Percentiles rank a stretch among this genome's conserved stretches.
Evolutionary conservation across 345 rosid species (phyloP).

Genomic region (Pelargonium nanum): DNA sequence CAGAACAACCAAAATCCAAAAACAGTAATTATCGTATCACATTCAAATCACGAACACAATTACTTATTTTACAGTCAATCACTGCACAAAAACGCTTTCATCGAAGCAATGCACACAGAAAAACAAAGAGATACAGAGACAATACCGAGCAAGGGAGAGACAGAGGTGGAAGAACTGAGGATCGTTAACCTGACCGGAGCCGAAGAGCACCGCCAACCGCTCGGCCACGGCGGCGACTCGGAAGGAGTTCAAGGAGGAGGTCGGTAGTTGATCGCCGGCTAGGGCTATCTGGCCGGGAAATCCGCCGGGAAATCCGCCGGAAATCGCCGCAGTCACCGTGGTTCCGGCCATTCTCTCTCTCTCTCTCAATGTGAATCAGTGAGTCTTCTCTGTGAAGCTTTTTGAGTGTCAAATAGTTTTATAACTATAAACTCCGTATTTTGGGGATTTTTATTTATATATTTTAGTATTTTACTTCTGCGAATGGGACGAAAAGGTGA

Average conservation of each 20-base stretch:
- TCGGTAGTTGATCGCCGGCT: slow-evolving; percentile 4
- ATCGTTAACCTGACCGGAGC: slow-evolving; percentile 16
- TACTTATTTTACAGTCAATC: not conserved
- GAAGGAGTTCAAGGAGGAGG: slow-evolving; percentile 20
- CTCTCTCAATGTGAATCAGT: not conserved
- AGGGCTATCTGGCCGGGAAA: slow-evolving; percentile 6
- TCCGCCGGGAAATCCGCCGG: not conserved
- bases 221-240: slow-evolving; percentile 36
- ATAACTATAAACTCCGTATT: too few relatives aligned
- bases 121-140: not conserved
- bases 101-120: not conserved
- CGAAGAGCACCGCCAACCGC: slow-evolving; percentile 19
- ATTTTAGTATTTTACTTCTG: too few relatives aligned
- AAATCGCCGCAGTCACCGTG: slow-evolving; percentile 4
- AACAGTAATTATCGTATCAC: not conserved
- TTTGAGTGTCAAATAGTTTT: too few relatives aligned
- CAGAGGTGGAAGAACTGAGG: slow-evolving; percentile 42
- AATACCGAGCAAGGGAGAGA: slow-evolving; percentile 61
- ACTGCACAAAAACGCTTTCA: not conserved
- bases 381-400: too few relatives aligned
- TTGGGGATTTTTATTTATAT: too few relatives aligned
- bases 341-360: slow-evolving; percentile 5
- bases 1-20: not conserved
- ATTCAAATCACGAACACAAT: not conserved
- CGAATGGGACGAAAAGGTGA: too few relatives aligned